Evolutionary conservation across 1,139 yeast genomes (phyloP), one percentile per base, ranked within the genome.

Genomic region (Yamadazyma dushanensis): DNA sequence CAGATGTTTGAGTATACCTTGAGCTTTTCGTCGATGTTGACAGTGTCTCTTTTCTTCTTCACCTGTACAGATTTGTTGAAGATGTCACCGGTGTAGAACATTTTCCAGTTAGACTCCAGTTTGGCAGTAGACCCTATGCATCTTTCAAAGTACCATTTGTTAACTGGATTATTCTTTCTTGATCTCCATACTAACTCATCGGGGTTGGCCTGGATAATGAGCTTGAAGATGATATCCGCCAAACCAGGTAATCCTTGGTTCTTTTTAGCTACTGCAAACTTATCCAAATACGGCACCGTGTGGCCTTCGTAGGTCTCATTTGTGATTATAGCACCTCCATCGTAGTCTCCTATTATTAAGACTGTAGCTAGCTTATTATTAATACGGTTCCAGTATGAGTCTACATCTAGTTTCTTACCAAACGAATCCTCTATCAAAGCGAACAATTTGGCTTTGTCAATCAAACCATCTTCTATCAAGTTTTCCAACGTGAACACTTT

Each of bases 131-230:
- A 79, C 0, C 96, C 96, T 25, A 74, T 68, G 32, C 96, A 83
- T 45, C 98, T 70, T 51, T 92, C 97, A 59, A 90, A 92, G 56
- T 92, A 92, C 98, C 98, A 92, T 51, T 89, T 89, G 63, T 92
- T 92, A 4, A 92, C 97, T 0, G 97, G 96, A 54, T 92, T 92
- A 38, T 64, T 74, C 43, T 76, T 76, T 35, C 96, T 66, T 2
- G 97, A 89, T 50, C 98, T 73, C 98, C 98, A 92, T 2, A 92
- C 63, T 14, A 92, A 59, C 53, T 87, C 96, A 10, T 73, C 59
- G 0, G 88, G 87, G 53, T 83, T 90, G 30, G 81, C 63, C 35
- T 77, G 78, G 8, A 79, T 63, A 65, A 92, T 78, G 10, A 85
- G 73, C 54, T 90, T 92, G 68, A 92, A 90, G 9, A 92, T 82